Base-by-base conservation (phyloP, 257 asterid species). In the Solanum boliviense region DNA sequence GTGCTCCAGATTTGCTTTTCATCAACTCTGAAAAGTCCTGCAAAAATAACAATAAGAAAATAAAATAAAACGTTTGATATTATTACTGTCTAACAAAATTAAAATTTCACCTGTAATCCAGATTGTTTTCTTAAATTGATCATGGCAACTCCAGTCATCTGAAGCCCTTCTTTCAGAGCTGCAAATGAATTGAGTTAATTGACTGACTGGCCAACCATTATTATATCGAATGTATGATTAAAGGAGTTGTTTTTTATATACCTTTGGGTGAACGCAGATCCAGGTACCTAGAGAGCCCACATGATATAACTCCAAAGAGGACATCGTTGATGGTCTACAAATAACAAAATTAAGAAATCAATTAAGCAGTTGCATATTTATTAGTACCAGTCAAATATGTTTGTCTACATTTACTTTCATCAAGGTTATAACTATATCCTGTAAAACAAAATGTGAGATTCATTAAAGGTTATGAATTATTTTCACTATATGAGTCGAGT, bases 301-400 rank as follows among this genome's bases (percentile, higher is more conserved):
- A 89, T 27, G 99, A 93, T 44, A 96, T 87, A 21, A 95, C 71
- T 27, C 98, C 99, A 56, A 95, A 93, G 10, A 96, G 98, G 86
- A 96, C 98, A 82, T 96, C 99, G 72, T 96, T 96, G 73, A 96
- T 93, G 34, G 99, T 96, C 99, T 96, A 96, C 91, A 89, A 48
- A 48, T 46, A 48, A 52, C 23, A 52, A 56, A 13, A 46, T 5
- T 13, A 46, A 52, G 67, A 35, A 87, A 68, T n/a, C 78, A 46
- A 44, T 68, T 68, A 32, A 31, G 9, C 58, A 75, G 15, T 39
- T 27, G 39, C 38, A 7, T n/a, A 23, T 12, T 74, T 20, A 41
- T 76, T 4, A 76, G 62, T 20, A 18, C 4, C 18, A 46, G 18
- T 46, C 56, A 46, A 46, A 46, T 46, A 46, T 13, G 56, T 46